A percentile compares a stretch with the other conserved stretches of the same genome.
These are phyloP conservation scores for Pyrenophora teres DNA, from an alignment of 2,329 filamentous ascomycete species.

Conservation along the genomic window DNA sequence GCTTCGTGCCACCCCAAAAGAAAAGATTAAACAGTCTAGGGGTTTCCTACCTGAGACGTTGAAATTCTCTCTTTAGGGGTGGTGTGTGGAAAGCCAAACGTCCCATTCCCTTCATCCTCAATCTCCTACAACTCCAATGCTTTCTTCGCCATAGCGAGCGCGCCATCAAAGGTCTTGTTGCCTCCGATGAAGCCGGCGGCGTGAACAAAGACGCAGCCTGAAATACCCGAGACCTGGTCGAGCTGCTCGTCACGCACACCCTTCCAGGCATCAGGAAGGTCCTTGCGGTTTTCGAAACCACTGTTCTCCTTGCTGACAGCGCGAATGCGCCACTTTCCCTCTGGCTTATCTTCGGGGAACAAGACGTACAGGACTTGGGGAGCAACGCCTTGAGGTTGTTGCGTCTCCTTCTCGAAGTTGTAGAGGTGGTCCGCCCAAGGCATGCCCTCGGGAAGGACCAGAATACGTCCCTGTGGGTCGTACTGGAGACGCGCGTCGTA, in stretches of 20 bases:
- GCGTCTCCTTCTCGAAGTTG: conserved; percentile 69
- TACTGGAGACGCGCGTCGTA: conserved; percentile 70
- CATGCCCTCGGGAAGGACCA: conserved; percentile 77
- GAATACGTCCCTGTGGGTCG: conserved; percentile 75
- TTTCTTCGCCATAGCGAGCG: conserved; percentile 81
- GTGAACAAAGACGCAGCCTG: conserved; percentile 88
- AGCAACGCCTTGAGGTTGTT: conserved; percentile 47
- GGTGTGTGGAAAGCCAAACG: not conserved
- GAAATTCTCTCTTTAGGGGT: no score
- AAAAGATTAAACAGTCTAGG: not conserved
- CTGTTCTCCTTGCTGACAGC: conserved; percentile 83
- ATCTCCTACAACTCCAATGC: conserved; percentile 57
- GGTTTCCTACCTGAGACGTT: no score
- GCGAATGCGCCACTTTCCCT: conserved; percentile 90
- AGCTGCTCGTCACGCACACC: conserved; percentile 87
- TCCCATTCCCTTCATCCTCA: not conserved
- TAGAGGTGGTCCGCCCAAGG: conserved; percentile 98
- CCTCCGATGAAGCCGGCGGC: conserved; percentile 95
- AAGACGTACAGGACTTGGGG: conserved; percentile 81
- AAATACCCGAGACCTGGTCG: conserved; percentile 70
- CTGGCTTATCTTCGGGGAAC: conserved; percentile 79
- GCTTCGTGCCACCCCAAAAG: not conserved
- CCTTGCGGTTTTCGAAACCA: conserved; percentile 90
- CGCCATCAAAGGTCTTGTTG: conserved; percentile 89
- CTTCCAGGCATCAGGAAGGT: conserved; percentile 88